These are phyloP conservation scores for Globisporangium okanoganense DNA, from an alignment of 352 stramenopile species.

Conservation along the genomic window DNA sequence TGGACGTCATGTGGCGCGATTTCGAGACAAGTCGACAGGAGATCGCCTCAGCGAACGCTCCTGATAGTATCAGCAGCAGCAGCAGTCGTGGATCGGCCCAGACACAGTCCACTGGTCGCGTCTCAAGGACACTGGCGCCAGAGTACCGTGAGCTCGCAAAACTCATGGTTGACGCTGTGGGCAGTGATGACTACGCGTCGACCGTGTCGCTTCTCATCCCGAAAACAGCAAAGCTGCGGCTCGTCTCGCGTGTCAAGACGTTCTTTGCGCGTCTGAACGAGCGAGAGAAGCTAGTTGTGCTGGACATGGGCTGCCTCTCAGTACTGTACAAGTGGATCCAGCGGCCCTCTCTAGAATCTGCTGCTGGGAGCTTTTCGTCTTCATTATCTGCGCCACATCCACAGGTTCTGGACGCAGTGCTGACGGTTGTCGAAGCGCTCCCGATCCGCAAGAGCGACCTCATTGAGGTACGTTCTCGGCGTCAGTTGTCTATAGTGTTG, in stretches of 20 bases:
- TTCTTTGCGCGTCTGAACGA: conserved; percentile 64
- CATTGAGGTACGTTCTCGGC: conserved; percentile 33
- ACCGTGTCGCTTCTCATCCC: conserved; percentile 69
- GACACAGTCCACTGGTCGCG: background rate
- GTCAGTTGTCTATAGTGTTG: background rate
- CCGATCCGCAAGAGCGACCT: conserved; percentile 66
- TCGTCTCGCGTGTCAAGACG: conserved; percentile 67
- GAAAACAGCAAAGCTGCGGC: conserved; percentile 67
- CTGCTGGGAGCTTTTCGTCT: conserved; percentile 11
- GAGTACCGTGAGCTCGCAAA: conserved; percentile 64
- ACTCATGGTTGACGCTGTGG: conserved; percentile 63
- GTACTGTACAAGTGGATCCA: conserved; percentile 62
- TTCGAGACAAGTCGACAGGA: conserved; percentile 45
- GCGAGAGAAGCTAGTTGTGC: conserved; percentile 42
- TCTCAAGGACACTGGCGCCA: conserved; percentile 41
- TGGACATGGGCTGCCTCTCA: conserved; percentile 57
- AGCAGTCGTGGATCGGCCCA: background rate
- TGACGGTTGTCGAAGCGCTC: conserved; percentile 47
- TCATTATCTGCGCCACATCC: conserved; percentile 30
- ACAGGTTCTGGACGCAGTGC: conserved; percentile 62
- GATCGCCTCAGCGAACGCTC: conserved; percentile 19
- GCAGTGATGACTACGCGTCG: conserved; percentile 73
- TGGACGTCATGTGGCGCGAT: conserved; percentile 65
- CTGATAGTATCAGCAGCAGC: conserved; percentile 13
- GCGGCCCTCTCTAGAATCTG: conserved; percentile 12